Evolutionary conservation across 805 yeast genomes (phyloP).

Genomic region (Starmera caribaea): DNA sequence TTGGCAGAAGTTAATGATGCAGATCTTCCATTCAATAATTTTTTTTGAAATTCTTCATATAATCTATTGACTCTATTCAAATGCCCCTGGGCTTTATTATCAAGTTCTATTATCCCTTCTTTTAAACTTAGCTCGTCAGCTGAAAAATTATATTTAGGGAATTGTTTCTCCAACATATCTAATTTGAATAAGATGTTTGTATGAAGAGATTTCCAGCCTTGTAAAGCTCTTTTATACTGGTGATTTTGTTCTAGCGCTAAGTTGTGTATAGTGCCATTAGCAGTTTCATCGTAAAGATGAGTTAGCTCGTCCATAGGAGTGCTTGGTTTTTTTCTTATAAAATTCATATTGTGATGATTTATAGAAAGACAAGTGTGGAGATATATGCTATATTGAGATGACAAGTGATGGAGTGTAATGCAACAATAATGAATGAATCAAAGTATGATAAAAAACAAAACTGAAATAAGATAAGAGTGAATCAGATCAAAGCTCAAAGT

Average conservation of each 20-base stretch:
- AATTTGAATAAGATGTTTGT: slow-evolving; percentile 48
- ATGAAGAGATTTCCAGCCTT: slow-evolving; percentile 69
- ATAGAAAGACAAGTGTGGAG: no score
- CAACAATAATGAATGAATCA: no score
- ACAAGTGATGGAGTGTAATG: no score
- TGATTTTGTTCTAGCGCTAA: slow-evolving; percentile 47
- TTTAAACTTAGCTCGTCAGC: slow-evolving; percentile 36
- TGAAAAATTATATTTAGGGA: slow-evolving; percentile 23
- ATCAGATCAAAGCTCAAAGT: no score
- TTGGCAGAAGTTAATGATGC: neutral
- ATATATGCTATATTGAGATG: no score
- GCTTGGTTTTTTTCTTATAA: slow-evolving; percentile 49
- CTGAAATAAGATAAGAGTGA: no score
- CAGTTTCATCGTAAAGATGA: slow-evolving; percentile 51
- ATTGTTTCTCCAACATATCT: slow-evolving; percentile 38
- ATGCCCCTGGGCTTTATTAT: slow-evolving; percentile 23
- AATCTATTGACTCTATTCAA: slow-evolving; percentile 24
- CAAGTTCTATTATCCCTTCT: slow-evolving; percentile 17
- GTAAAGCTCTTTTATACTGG: slow-evolving; percentile 44
- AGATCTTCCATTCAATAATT: neutral
- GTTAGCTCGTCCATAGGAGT: slow-evolving; percentile 50
- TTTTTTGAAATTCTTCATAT: slow-evolving; percentile 4
- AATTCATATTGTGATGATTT: no score
- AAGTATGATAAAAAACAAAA: no score
- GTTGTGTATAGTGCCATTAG: slow-evolving; percentile 48